A percentile compares a stretch with the other conserved stretches of the same genome.
These are phyloP conservation scores for Russula dissimulans DNA, from an alignment of 768 basidiomycete genomes.

Conservation along the genomic window DNA sequence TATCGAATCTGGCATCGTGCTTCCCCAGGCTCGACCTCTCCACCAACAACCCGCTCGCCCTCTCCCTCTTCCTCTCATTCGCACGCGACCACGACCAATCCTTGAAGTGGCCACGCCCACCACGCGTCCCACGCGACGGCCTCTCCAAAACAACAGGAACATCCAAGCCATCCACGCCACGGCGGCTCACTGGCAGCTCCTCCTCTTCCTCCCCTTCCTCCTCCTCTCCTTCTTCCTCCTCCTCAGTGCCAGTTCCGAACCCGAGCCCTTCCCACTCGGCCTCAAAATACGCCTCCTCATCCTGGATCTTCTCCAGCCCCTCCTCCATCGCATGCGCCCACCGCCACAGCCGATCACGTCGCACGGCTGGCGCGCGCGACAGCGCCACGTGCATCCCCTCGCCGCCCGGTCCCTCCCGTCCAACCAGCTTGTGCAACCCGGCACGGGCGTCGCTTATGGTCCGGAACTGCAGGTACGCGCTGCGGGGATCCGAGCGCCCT, in stretches of 20 bases:
- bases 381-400: not conserved
- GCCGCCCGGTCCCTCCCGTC: not conserved
- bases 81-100: too few species aligned
- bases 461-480: not conserved
- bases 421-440: not conserved
- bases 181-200: too few species aligned
- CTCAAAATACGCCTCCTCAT: not conserved
- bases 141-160: not conserved
- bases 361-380: not conserved
- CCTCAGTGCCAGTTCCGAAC: not conserved
- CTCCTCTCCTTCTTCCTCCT: not conserved
- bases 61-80: too few species aligned
- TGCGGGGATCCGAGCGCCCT: not conserved
- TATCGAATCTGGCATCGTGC: too few species aligned
- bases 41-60: too few species aligned
- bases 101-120: not conserved
- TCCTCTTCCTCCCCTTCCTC: not conserved
- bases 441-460: not conserved
- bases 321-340: not conserved
- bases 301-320: not conserved
- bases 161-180: not conserved
- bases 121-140: constrained; percentile 1
- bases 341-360: not conserved
- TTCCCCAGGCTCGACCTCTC: too few species aligned
- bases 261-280: not conserved